Evolutionary conservation across 2,329 filamentous ascomycete species (phyloP).

Genomic region (Aspergillus novoparasiticus): DNA sequence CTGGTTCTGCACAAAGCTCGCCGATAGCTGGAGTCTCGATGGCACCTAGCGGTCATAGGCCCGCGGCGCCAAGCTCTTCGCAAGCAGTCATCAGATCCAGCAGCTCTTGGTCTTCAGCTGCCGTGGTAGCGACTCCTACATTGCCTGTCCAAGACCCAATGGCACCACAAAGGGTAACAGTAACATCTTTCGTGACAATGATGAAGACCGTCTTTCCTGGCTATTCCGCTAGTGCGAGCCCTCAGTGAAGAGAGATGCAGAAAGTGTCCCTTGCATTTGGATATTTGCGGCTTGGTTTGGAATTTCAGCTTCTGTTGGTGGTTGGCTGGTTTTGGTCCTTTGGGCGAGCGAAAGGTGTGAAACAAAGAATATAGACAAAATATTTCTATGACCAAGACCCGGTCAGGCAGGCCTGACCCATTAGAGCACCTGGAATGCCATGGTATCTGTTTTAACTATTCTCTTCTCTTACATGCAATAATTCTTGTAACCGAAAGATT

Average conservation of each 20-base stretch:
- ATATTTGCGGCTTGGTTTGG: neutral
- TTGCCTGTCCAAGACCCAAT: neutral
- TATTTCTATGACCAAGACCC: neutral
- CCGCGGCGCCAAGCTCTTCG: neutral
- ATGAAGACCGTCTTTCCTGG: constrained; percentile 22
- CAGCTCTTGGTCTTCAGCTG: neutral
- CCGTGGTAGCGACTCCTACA: neutral
- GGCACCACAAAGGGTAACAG: constrained; percentile 12
- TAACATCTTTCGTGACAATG: constrained; percentile 31
- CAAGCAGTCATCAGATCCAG: neutral
- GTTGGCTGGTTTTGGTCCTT: neutral
- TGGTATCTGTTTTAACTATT: neutral
- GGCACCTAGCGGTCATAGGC: neutral
- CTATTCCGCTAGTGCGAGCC: neutral
- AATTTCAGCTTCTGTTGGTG: neutral
- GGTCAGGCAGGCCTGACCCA: neutral
- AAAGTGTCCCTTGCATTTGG: constrained; percentile 12
- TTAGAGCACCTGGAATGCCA: neutral
- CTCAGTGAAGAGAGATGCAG: neutral
- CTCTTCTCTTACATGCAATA: neutral
- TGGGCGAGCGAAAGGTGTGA: no score
- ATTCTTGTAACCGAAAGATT: neutral
- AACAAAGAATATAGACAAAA: neutral
- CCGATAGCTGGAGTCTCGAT: neutral
- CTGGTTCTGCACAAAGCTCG: constrained; percentile 4